Percentiles rank a stretch among this genome's conserved stretches.
phyloP scores from a whole-genome alignment of 2,329 filamentous ascomycete species.

The Myriosclerotinia scirpicola region DNA sequence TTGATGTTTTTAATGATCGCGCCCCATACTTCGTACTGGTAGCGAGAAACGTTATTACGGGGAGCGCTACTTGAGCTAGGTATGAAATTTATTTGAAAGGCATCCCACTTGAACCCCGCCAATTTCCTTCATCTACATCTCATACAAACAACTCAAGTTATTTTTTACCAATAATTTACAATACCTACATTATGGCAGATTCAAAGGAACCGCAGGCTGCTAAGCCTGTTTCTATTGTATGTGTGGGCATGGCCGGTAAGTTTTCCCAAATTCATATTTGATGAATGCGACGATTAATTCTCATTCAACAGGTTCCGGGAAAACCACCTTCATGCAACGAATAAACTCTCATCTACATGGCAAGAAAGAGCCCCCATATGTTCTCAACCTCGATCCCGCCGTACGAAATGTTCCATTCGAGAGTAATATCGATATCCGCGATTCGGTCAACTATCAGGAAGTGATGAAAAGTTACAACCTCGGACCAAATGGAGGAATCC shows the following conservation, averaged over 20 bases:
- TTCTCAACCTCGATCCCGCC: slow-evolving; percentile 95
- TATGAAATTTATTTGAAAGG: slow-evolving; percentile 26
- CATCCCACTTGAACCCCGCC: slow-evolving; percentile 35
- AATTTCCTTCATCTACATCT: slow-evolving; percentile 25
- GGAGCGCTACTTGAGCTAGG: slow-evolving; percentile 22
- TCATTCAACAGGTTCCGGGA: slow-evolving; percentile 71
- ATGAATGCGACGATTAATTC: slow-evolving; percentile 17
- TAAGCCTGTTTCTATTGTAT: slow-evolving; percentile 78
- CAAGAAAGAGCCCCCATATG: slow-evolving; percentile 80
- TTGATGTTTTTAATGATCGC: slow-evolving; percentile 16
- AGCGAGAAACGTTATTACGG: slow-evolving; percentile 19
- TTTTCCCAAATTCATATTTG: slow-evolving; percentile 3
- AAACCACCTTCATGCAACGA: slow-evolving; percentile 99
- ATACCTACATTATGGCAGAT: slow-evolving; percentile 44
- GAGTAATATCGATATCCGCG: slow-evolving; percentile 97
- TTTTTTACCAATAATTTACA: background rate
- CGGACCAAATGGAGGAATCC: slow-evolving; percentile 92
- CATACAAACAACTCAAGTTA: slow-evolving; percentile 9
- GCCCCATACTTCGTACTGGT: background rate
- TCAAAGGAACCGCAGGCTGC: slow-evolving; percentile 33
- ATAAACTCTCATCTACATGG: slow-evolving; percentile 91
- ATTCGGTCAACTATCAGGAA: slow-evolving; percentile 98
- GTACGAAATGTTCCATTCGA: slow-evolving; percentile 93
- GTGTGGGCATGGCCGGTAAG: slow-evolving; percentile 91
- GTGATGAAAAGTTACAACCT: slow-evolving; percentile 99